phyloP scores from a whole-genome alignment of 192 early-diverging fungal genomes.

The Backusella australiensis region DNA sequence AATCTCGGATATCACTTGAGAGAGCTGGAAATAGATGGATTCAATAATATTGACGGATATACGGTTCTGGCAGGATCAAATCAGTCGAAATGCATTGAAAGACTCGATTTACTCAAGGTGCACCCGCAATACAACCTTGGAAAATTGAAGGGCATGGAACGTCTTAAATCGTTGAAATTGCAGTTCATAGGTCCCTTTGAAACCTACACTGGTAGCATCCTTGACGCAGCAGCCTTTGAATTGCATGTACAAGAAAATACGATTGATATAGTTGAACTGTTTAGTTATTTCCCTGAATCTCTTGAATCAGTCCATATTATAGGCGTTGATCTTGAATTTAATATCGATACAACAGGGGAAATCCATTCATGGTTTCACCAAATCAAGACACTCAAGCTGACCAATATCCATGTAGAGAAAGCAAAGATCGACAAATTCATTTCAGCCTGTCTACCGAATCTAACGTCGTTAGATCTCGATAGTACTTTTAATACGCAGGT shows the following conservation, averaged over 20 bases:
- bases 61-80: background rate
- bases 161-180: too few relatives aligned
- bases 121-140: too few relatives aligned
- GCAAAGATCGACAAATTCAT: background rate
- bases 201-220: too few relatives aligned
- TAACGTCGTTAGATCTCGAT: too few relatives aligned
- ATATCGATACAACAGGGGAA: background rate
- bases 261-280: background rate
- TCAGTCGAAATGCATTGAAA: too few relatives aligned
- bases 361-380: background rate
- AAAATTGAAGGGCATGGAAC: too few relatives aligned
- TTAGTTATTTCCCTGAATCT: background rate
- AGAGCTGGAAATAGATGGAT: background rate
- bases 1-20: background rate
- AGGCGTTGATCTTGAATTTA: background rate
- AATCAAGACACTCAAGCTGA: background rate
- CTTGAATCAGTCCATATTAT: background rate
- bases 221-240: background rate
- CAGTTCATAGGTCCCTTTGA: too few relatives aligned
- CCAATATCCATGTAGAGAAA: background rate
- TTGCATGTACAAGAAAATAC: background rate
- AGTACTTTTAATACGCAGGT: background rate
- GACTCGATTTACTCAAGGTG: too few relatives aligned
- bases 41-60: background rate
- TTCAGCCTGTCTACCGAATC: too few relatives aligned